Conservation (phyloP, 2,329 filamentous ascomycete genomes). For the Fusarium ambrosium region DNA sequence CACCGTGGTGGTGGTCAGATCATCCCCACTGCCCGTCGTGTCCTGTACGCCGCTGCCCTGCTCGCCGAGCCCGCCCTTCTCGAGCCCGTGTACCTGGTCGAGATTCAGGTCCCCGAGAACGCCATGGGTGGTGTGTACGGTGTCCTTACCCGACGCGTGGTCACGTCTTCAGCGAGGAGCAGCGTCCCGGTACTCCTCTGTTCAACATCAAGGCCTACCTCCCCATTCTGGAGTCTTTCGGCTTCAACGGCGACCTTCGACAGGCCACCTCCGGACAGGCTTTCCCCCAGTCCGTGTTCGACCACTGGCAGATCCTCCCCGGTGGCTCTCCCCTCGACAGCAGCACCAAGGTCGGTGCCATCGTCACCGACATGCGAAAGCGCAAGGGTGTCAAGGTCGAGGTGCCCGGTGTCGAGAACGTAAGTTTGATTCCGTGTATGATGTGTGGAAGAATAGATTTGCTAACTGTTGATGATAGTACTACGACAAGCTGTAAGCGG, state of each 20-base stretch:
- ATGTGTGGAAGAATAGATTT: background rate
- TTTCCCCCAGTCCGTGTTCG: slow-evolving; percentile 99
- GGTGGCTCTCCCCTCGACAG: slow-evolving; percentile 92
- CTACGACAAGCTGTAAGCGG: slow-evolving; percentile 97
- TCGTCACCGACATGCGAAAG: slow-evolving; percentile 94
- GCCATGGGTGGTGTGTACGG: slow-evolving; percentile 99
- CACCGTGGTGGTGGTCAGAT: slow-evolving; percentile 99
- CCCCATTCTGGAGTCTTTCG: slow-evolving; percentile 97
- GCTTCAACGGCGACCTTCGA: slow-evolving; percentile 98
- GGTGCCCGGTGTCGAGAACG: slow-evolving; percentile 94
- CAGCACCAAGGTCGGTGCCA: slow-evolving; percentile 83
- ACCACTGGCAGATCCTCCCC: slow-evolving; percentile 97
- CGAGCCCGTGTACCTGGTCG: slow-evolving; percentile 98
- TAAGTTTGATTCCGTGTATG: slow-evolving; percentile 67
- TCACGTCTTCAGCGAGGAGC: slow-evolving; percentile 99
- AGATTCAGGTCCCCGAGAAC: slow-evolving; percentile 98
- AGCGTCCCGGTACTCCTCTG: slow-evolving; percentile 97
- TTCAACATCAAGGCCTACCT: slow-evolving; percentile 99
- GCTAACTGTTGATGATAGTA: slow-evolving; percentile 69
- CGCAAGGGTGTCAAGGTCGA: slow-evolving; percentile 99
- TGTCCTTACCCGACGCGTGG: slow-evolving; percentile 98
- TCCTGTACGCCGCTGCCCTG: slow-evolving; percentile 92
- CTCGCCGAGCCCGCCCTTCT: slow-evolving; percentile 91
- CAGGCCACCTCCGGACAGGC: slow-evolving; percentile 94
- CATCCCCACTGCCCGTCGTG: slow-evolving; percentile 97